These are phyloP conservation scores for Epichloe gansuensis DNA, from an alignment of 2,329 filamentous ascomycete genomes.

Conservation along the genomic window DNA sequence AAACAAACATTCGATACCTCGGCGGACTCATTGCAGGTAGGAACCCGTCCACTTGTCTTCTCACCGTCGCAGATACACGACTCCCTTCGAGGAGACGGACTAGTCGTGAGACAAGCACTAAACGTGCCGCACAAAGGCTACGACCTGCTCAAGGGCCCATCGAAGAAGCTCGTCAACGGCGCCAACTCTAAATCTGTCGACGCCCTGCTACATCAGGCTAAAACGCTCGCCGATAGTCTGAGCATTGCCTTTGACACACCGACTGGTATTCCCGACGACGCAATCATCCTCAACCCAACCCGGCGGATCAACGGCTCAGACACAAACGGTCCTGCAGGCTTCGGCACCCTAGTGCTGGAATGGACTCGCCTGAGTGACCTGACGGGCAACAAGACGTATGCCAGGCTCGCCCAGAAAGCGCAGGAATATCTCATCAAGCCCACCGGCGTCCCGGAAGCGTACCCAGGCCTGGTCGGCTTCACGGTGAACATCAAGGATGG, in stretches of 20 bases:
- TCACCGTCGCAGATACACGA: no score
- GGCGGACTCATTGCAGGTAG: slow-evolving; percentile 64
- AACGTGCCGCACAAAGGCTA: slow-evolving; percentile 32
- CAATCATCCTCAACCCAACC: slow-evolving; percentile 45
- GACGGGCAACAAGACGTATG: slow-evolving; percentile 56
- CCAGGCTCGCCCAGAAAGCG: slow-evolving; percentile 50
- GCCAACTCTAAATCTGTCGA: slow-evolving; percentile 32
- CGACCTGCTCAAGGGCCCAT: slow-evolving; percentile 59
- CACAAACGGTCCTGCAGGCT: slow-evolving; percentile 62
- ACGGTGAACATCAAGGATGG: slow-evolving; percentile 54
- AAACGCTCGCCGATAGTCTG: slow-evolving; percentile 57
- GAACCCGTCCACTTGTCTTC: not conserved
- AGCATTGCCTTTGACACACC: slow-evolving; percentile 68
- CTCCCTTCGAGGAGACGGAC: no score
- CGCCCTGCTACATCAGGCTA: slow-evolving; percentile 52
- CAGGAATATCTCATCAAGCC: slow-evolving; percentile 63
- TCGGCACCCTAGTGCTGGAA: slow-evolving; percentile 70
- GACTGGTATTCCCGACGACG: slow-evolving; percentile 62
- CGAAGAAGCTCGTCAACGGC: slow-evolving; percentile 34
- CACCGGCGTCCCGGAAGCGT: slow-evolving; percentile 48
- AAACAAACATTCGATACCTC: slow-evolving; percentile 82
- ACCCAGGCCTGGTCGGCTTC: slow-evolving; percentile 63
- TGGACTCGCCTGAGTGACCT: slow-evolving; percentile 73
- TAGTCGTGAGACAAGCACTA: not conserved
- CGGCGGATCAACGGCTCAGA: slow-evolving; percentile 34